Evolutionary conservation across 306 rosid genomes (phyloP).

Genomic region (Aeschynomene evenia): DNA sequence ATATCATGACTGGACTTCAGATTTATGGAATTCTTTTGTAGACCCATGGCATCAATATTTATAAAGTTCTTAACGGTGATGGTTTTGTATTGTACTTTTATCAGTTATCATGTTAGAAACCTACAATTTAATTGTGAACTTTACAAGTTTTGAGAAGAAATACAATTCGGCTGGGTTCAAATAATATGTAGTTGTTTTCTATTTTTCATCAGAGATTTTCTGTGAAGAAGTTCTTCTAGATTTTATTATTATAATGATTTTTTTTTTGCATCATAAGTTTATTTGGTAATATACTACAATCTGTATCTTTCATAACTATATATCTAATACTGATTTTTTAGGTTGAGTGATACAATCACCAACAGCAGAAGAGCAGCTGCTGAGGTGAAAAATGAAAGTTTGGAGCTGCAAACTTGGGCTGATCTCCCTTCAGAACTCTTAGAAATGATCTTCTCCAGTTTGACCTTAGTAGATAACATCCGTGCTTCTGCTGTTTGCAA

Average conservation of each 20-base stretch:
- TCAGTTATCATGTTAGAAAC: not conserved
- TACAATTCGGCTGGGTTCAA: not conserved
- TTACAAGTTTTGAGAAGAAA: not conserved
- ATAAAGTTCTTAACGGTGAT: not conserved
- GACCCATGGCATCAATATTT: not conserved
- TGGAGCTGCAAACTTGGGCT: slow-evolving; percentile 69
- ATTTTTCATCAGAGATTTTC: slow-evolving; percentile 21
- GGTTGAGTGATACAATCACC: slow-evolving; percentile 63
- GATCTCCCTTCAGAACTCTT: slow-evolving; percentile 72
- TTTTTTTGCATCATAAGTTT: not conserved
- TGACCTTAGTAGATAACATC: slow-evolving; percentile 56
- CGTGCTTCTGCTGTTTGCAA: slow-evolving; percentile 72
- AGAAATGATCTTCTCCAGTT: slow-evolving; percentile 51
- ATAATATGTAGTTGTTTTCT: not conserved
- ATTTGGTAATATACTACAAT: not conserved
- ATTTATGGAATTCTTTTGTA: not conserved
- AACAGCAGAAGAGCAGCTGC: slow-evolving; percentile 27
- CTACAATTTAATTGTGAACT: not conserved
- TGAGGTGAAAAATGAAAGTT: slow-evolving; percentile 39
- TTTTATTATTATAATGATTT: no score
- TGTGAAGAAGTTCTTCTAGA: no score
- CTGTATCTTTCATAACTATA: not conserved
- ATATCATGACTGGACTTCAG: not conserved
- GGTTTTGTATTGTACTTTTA: not conserved
- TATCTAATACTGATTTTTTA: slow-evolving; percentile 32